Evolutionary conservation across 495 filamentous ascomycete genomes (phyloP).

Genomic region (Poronia punctata): DNA sequence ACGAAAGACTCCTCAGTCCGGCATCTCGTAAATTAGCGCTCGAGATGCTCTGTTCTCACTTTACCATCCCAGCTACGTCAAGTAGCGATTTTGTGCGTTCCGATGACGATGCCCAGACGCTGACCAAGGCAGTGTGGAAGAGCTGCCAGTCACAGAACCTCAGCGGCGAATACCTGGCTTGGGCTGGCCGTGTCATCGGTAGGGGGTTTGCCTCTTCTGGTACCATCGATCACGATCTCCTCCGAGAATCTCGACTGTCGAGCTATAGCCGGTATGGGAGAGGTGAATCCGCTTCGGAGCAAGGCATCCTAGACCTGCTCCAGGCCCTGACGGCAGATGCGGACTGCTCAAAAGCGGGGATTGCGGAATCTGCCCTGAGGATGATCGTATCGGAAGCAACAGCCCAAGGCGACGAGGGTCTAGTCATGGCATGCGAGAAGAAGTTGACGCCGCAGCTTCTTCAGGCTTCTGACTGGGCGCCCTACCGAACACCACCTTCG

Average conservation of each 20-base stretch:
- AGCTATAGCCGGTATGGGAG: conserved; percentile 37
- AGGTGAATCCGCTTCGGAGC: conserved; percentile 35
- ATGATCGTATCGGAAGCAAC: conserved; percentile 53
- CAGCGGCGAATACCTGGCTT: conserved; percentile 65
- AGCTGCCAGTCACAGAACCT: conserved; percentile 56
- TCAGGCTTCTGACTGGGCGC: conserved; percentile 41
- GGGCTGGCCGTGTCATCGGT: conserved; percentile 79
- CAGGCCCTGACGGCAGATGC: conserved; percentile 59
- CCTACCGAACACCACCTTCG: conserved; percentile 40
- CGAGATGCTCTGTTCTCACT: conserved; percentile 64
- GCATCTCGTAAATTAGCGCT: conserved; percentile 64
- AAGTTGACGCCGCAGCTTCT: conserved; percentile 35
- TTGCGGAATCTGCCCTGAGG: conserved; percentile 72
- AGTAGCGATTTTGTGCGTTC: conserved; percentile 54
- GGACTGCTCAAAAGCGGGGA: conserved; percentile 56
- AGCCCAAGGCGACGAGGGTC: conserved; percentile 35
- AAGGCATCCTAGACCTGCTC: conserved; percentile 56
- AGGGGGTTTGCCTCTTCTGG: conserved; percentile 75
- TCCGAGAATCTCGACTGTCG: conserved; percentile 50
- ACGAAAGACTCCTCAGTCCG: conserved; percentile 56
- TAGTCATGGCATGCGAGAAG: conserved; percentile 43
- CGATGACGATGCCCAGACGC: conserved; percentile 53
- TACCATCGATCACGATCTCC: conserved; percentile 49
- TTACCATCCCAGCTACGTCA: conserved; percentile 50
- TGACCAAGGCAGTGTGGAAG: conserved; percentile 62